Conservation (phyloP, 768 basidiomycete genomes). For the Hericium rajendrae region DNA sequence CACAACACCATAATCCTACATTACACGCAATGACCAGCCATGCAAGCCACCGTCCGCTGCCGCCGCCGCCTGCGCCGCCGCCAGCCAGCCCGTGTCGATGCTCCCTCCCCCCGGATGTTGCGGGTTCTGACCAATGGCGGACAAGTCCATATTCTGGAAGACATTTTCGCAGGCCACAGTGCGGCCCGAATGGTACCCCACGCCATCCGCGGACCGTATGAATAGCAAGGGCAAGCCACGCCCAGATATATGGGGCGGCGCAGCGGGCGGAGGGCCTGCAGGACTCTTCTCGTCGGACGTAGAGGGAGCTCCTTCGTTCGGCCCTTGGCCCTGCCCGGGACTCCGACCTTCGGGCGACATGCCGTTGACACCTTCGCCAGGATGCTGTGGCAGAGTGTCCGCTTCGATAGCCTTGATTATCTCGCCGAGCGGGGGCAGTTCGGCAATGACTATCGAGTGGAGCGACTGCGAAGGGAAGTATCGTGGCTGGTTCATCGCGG, state of each 20-base stretch:
- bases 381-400: constrained; percentile 37
- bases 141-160: constrained; percentile 60
- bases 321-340: constrained; percentile 15
- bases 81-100: constrained; percentile 61
- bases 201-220: constrained; percentile 74
- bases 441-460: constrained; percentile 78
- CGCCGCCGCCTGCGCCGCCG: constrained; percentile 62
- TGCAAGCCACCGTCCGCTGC: constrained; percentile 56
- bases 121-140: constrained; percentile 33
- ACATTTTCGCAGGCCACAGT: constrained; percentile 78
- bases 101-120: constrained; percentile 33
- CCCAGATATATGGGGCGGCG: constrained; percentile 46
- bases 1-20: constrained; percentile 31
- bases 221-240: constrained; percentile 72
- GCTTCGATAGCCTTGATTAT: constrained; percentile 75
- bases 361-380: not conserved
- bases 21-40: constrained; percentile 73
- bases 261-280: constrained; percentile 6
- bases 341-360: constrained; percentile 9
- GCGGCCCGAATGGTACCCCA: constrained; percentile 82
- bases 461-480: constrained; percentile 44
- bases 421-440: constrained; percentile 69
- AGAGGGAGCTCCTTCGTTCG: constrained; percentile 6
- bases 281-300: constrained; percentile 9
- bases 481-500: constrained; percentile 30